Conservation (phyloP, 2,329 filamentous ascomycete species). For the Beauveria sp. region DNA sequence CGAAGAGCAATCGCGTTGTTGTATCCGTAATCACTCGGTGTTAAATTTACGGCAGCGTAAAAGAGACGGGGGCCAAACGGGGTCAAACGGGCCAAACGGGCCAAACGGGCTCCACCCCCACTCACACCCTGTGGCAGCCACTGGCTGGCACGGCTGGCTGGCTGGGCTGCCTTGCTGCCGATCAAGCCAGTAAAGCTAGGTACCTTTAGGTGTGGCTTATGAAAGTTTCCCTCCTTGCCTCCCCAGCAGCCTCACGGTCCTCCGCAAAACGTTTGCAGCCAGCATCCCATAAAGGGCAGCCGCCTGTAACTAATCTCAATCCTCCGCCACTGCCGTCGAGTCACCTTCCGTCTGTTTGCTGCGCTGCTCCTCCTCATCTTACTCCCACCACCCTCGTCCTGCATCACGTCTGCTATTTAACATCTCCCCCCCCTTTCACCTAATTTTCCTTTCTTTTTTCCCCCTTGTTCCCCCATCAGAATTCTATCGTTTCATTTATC, state of each 20-base stretch:
- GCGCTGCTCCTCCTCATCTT: not conserved
- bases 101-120: not conserved
- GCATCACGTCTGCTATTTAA: not conserved
- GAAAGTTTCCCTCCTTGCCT: too few relatives aligned
- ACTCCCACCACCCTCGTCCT: not conserved
- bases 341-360: not conserved
- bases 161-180: too few relatives aligned
- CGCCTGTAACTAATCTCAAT: too few relatives aligned
- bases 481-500: not conserved
- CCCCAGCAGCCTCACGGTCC: too few relatives aligned
- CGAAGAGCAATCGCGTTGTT: too few relatives aligned
- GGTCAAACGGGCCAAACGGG: not conserved
- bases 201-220: too few relatives aligned
- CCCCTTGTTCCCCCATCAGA: not conserved
- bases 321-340: too few relatives aligned
- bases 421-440: not conserved
- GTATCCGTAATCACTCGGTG: too few relatives aligned
- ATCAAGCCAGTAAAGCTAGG: too few relatives aligned
- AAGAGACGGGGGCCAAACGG: not conserved
- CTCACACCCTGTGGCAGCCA: not conserved
- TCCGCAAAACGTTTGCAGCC: too few relatives aligned
- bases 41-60: not conserved
- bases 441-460: not conserved
- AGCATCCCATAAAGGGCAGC: too few relatives aligned
- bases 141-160: too few relatives aligned